Percentiles rank a stretch among this genome's conserved stretches.
Conservation (phyloP, 495 filamentous ascomycete genomes). For the Hyaloscypha hepaticicola region DNA sequence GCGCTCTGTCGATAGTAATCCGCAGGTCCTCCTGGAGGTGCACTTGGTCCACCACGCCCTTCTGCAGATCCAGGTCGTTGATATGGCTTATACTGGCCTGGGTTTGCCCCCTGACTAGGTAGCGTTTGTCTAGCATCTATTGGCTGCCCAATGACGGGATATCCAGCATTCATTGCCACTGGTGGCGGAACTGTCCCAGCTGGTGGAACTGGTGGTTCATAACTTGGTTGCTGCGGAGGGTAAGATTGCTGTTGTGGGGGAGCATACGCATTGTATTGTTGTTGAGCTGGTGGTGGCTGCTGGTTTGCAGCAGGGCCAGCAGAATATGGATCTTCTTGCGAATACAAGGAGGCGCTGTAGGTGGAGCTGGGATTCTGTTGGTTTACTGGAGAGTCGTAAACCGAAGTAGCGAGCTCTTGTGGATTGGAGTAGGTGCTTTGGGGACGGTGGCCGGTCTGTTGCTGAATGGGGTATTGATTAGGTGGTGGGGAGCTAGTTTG, state of each 20-base stretch:
- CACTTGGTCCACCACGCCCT: constrained; percentile 24
- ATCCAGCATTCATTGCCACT: constrained; percentile 18
- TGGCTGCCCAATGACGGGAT: constrained; percentile 20
- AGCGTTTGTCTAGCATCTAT: constrained; percentile 29
- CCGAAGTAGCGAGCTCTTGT: constrained; percentile 81
- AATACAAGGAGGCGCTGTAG: constrained; percentile 61
- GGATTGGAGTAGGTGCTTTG: constrained; percentile 72
- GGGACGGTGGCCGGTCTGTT: constrained; percentile 50
- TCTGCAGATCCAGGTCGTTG: constrained; percentile 37
- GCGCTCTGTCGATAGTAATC: constrained; percentile 39
- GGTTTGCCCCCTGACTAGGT: constrained; percentile 27
- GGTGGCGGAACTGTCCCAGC: constrained; percentile 12
- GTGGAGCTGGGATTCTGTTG: constrained; percentile 46
- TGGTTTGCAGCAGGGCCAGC: constrained; percentile 36
- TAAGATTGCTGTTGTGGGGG: constrained; percentile 30
- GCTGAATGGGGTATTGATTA: constrained; percentile 37
- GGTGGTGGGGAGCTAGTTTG: constrained; percentile 47
- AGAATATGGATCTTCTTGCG: constrained; percentile 54
- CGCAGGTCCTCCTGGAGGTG: constrained; percentile 37
- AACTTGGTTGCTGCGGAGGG: constrained; percentile 35
- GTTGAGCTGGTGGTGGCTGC: constrained; percentile 46
- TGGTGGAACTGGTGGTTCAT: constrained; percentile 30
- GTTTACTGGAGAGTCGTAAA: constrained; percentile 77
- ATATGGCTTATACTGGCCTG: constrained; percentile 52
- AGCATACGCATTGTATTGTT: constrained; percentile 45